Evolutionary conservation across 306 rosid species (phyloP).

Genomic region (Vigna hirtella): DNA sequence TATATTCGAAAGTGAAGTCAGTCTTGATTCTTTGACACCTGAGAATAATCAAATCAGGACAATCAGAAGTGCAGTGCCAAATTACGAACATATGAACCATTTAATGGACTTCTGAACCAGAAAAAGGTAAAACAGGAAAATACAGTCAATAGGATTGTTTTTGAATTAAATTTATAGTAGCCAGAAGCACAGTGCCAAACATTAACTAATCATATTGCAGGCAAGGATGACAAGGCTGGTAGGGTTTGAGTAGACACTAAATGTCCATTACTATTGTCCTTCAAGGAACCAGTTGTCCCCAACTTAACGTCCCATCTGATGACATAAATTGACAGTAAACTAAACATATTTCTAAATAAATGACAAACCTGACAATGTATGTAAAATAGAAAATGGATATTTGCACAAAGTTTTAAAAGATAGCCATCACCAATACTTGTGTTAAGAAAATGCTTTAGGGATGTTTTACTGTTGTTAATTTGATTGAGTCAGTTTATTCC

Average conservation of each 20-base stretch:
- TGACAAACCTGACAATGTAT: neutral
- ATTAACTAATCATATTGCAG: neutral
- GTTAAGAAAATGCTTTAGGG: too few relatives aligned
- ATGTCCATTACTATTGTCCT: neutral
- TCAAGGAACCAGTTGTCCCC: neutral
- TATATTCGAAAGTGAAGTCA: conserved; percentile 86
- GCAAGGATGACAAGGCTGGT: neutral
- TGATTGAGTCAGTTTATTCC: too few relatives aligned
- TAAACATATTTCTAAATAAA: neutral
- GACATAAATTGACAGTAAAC: conserved; percentile 14
- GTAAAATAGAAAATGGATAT: conserved; percentile 1
- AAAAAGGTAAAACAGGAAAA: conserved; percentile 4
- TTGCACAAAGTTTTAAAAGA: neutral
- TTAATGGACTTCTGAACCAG: neutral
- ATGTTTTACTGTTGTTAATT: too few relatives aligned
- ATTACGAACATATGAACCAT: conserved; percentile 10
- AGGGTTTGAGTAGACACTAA: neutral
- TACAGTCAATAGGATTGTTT: neutral
- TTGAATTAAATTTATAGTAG: neutral
- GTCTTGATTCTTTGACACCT: conserved; percentile 96
- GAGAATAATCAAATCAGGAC: conserved; percentile 42
- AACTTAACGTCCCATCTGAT: neutral
- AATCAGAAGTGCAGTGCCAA: conserved; percentile 15
- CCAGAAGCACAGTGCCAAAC: neutral
- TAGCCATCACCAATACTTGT: neutral